Evolutionary conservation across 163 green algal species (phyloP), one percentile per base, ranked within the genome.

Genomic region (Trebouxia gelatinosa): DNA sequence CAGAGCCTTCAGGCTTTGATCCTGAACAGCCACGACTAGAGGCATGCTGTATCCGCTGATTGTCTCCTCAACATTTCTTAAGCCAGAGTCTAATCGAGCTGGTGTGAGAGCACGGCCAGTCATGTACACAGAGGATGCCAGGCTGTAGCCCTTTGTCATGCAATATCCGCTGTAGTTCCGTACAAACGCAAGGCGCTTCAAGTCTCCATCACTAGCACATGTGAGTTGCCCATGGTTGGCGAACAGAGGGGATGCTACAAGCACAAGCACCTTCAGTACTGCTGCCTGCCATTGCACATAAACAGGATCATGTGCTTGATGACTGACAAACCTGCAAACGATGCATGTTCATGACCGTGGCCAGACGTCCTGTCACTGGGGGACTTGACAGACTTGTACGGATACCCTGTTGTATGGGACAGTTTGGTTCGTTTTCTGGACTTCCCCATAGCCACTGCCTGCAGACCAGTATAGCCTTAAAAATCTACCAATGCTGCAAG

Each of bases 31-130:
- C 19, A 31, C 32, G 29, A 80, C 23, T 19, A 82, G 21, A 16
- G 78, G 78, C 26, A 35, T 57, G 29, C 37, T 74, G 35, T 78
- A 40, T 2, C 29, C 67, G 11, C 37, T 37, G 19, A 80, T 40
- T 21, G 37, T 67, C 28, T 77, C 64, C 72, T 83, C 71, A 62
- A 83, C 51, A 3, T 51, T 64, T 9, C 57, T 62, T 23, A 83
- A 26, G 37, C 38, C 68, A 5, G 72, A 61, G 37, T 80, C 31
- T 26, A 83, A 64, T 9, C 54, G 31, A 5, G 37, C n/a, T 6
- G 79, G 79, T 11, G 72, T 70, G 37, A 77, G 64, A 0, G 62
- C 66, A 0, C 65, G 64, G 37, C 67, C 57, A 38, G 57, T 74
- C 37, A 32, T 51, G 38, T 83, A 83, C 0, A 80, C 79, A 23